phyloP scores from a whole-genome alignment of 2,329 filamentous ascomycete species.

The Aspergillus oerlinghausenensis region DNA sequence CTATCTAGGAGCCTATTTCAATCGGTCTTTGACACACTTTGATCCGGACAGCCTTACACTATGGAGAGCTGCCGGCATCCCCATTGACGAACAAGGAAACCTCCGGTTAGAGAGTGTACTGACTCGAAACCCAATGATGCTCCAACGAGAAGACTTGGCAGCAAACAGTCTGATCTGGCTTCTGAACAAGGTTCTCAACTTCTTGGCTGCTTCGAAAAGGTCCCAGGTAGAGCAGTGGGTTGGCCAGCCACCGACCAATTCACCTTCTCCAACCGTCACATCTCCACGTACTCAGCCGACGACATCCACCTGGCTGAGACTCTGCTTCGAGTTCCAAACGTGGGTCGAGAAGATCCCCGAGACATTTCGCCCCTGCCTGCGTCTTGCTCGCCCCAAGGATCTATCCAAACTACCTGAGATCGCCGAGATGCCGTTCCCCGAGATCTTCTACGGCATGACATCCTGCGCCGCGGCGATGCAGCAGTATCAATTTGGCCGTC shows the following conservation, averaged over 20 bases:
- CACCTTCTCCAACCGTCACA: constrained; percentile 27
- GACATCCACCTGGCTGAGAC: constrained; percentile 49
- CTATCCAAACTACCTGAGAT: constrained; percentile 28
- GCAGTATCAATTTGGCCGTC: constrained; percentile 60
- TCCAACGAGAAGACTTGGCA: constrained; percentile 53
- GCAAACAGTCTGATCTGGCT: constrained; percentile 60
- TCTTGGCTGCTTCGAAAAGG: constrained; percentile 54
- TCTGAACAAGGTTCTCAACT: constrained; percentile 59
- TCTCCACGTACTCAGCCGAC: constrained; percentile 40
- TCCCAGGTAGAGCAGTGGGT: constrained; percentile 37
- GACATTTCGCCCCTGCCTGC: constrained; percentile 53
- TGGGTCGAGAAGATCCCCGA: constrained; percentile 56
- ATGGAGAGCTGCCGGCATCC: constrained; percentile 58
- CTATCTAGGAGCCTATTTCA: constrained; percentile 58
- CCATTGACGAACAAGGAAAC: constrained; percentile 48
- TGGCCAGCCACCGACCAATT: constrained; percentile 26
- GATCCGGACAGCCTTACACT: constrained; percentile 54
- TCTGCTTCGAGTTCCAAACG: constrained; percentile 52
- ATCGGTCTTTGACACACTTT: constrained; percentile 53
- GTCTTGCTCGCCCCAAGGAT: constrained; percentile 38
- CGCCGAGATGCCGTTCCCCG: constrained; percentile 41
- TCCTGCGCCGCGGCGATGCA: constrained; percentile 62
- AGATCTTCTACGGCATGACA: constrained; percentile 58
- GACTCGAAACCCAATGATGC: background rate
- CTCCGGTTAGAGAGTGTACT: constrained; percentile 34